A percentile compares a stretch with the other conserved stretches of the same genome.
Conservation (phyloP, 306 rosid species). For the Mimosa bimucronata region DNA sequence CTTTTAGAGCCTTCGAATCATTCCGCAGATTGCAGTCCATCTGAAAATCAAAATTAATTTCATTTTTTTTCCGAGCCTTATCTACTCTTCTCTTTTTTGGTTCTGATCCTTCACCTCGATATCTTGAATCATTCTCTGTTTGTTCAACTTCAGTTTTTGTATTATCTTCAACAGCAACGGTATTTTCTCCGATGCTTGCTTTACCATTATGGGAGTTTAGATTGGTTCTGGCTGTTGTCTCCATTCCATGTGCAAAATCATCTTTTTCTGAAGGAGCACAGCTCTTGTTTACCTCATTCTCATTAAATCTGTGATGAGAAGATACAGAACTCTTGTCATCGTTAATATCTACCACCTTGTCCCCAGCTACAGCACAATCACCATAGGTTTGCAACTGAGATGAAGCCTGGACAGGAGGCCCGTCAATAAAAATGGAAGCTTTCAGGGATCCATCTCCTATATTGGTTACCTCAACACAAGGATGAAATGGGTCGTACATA, state of each 20-base stretch:
- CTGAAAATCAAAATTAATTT: constrained; percentile 52
- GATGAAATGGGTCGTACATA: constrained; percentile 72
- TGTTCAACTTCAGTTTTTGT: constrained; percentile 40
- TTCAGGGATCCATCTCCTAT: constrained; percentile 61
- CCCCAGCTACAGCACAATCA: constrained; percentile 54
- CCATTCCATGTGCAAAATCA: constrained; percentile 53
- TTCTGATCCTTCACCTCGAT: constrained; percentile 53
- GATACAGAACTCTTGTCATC: constrained; percentile 80
- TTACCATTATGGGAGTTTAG: constrained; percentile 53
- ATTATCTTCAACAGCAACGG: constrained; percentile 41
- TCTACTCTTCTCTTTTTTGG: constrained; percentile 53
- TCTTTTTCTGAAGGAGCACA: constrained; percentile 52
- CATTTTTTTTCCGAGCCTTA: constrained; percentile 47
- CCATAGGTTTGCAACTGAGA: constrained; percentile 43
- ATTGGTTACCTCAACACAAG: constrained; percentile 77
- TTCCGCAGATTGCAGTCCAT: constrained; percentile 51
- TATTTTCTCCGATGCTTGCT: constrained; percentile 44
- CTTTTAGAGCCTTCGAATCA: constrained; percentile 60
- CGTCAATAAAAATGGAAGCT: constrained; percentile 57
- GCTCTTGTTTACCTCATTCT: constrained; percentile 53
- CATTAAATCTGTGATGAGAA: constrained; percentile 62
- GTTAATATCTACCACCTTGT: constrained; percentile 51
- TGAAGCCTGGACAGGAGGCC: constrained; percentile 49
- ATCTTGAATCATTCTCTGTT: constrained; percentile 39
- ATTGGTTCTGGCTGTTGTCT: constrained; percentile 62